Conservation (phyloP, 148 eudicot genomes). For the Rhododendron simsii region DNA sequence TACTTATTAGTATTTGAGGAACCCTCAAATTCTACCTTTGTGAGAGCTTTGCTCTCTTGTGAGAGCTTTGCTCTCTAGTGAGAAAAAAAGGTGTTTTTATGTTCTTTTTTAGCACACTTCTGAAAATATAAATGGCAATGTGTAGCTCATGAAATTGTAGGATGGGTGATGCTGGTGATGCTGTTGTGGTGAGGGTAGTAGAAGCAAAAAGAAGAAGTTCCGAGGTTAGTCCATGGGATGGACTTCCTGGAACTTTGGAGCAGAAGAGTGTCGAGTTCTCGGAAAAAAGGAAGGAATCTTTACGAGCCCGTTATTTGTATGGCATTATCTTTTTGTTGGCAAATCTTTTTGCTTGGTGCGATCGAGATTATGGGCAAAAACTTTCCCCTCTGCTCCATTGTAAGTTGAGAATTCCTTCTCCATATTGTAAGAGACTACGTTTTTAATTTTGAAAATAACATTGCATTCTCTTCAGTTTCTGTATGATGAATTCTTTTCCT, state of each 20-base stretch:
- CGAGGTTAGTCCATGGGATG: constrained; percentile 32
- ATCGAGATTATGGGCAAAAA: constrained; percentile 79
- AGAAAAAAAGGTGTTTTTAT: neutral
- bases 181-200: constrained; percentile 17
- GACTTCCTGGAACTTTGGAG: constrained; percentile 20
- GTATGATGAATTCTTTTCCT: neutral
- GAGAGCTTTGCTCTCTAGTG: neutral
- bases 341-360: constrained; percentile 72
- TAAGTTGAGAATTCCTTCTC: constrained; percentile 29
- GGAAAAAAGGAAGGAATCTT: constrained; percentile 40
- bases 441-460: neutral
- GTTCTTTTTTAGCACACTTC: neutral
- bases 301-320: constrained; percentile 72
- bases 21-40: neutral
- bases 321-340: constrained; percentile 67
- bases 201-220: constrained; percentile 17
- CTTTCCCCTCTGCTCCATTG: constrained; percentile 54
- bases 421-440: neutral
- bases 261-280: constrained; percentile 32
- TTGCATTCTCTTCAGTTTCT: neutral
- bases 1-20: neutral
- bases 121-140: neutral
- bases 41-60: neutral
- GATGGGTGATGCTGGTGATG: constrained; percentile 25
- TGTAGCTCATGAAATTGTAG: constrained; percentile 11